These are phyloP conservation scores for Rosa multiflora DNA, from an alignment of 306 rosid species.

Conservation along the genomic window DNA sequence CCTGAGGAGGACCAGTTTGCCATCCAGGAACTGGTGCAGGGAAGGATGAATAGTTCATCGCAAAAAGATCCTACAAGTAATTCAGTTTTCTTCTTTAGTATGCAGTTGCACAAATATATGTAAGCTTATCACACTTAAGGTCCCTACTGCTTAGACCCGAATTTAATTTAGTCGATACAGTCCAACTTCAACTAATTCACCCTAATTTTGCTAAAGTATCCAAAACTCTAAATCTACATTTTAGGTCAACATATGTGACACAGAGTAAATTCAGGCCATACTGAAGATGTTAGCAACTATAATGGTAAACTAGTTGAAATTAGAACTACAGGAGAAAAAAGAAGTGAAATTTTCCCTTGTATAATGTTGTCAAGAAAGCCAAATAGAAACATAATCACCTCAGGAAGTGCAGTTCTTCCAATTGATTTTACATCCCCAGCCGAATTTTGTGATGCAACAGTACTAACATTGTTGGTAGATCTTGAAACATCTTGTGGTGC, in stretches of 20 bases:
- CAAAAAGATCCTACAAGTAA: constrained; percentile 68
- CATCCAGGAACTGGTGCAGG: constrained; percentile 68
- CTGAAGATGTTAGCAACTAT: not conserved
- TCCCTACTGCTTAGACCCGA: not conserved
- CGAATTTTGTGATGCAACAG: constrained; percentile 47
- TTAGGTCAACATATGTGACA: not conserved
- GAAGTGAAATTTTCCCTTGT: not conserved
- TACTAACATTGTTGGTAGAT: constrained; percentile 33
- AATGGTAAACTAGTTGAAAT: constrained; percentile 1
- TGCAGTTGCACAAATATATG: constrained; percentile 9
- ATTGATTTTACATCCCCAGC: constrained; percentile 45
- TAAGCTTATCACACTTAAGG: not conserved
- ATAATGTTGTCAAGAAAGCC: not conserved
- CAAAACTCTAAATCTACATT: not conserved
- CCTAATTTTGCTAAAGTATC: not conserved
- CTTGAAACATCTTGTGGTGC: constrained; percentile 41
- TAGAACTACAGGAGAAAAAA: not conserved
- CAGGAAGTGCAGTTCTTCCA: constrained; percentile 79
- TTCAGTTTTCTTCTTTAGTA: constrained; percentile 29
- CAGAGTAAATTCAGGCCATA: not conserved
- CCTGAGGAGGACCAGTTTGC: constrained; percentile 72
- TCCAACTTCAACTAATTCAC: not conserved
- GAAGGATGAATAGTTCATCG: constrained; percentile 50
- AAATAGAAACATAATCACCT: constrained; percentile 41
- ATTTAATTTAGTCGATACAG: not conserved